phyloP scores from a whole-genome alignment of 73 alveolate species.

The Uronychia setigera region DNA sequence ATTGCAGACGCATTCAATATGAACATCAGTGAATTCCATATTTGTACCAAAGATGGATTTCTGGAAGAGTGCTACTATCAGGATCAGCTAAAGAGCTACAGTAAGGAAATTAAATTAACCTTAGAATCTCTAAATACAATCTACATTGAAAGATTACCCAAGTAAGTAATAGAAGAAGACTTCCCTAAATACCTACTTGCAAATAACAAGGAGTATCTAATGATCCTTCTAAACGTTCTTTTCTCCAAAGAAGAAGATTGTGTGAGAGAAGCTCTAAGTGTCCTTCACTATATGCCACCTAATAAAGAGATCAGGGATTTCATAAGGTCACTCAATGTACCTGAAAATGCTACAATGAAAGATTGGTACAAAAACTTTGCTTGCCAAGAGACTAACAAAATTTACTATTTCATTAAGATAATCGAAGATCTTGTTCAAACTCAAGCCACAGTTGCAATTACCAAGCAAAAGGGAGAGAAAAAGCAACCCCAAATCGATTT shows the following conservation, averaged over 20 bases:
- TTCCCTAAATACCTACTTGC: constrained; percentile 53
- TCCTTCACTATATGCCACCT: constrained; percentile 36
- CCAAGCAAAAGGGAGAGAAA: constrained; percentile 1
- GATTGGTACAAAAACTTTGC: neutral
- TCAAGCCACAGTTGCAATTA: constrained; percentile 1
- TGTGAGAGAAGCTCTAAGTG: constrained; percentile 13
- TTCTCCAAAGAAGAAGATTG: constrained; percentile 15
- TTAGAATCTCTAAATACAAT: constrained; percentile 4
- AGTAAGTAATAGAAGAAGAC: constrained; percentile 46
- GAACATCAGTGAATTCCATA: constrained; percentile 47
- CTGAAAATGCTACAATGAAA: neutral
- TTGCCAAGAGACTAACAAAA: neutral
- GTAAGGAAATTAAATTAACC: neutral
- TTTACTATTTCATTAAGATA: constrained; percentile 21
- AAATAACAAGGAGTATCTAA: constrained; percentile 15
- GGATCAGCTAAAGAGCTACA: constrained; percentile 37
- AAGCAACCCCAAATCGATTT: constrained; percentile 19
- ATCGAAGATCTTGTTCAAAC: constrained; percentile 32
- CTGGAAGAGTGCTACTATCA: constrained; percentile 27
- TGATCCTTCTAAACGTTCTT: constrained; percentile 13
- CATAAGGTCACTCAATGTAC: neutral
- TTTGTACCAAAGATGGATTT: constrained; percentile 36
- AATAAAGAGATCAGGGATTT: constrained; percentile 7
- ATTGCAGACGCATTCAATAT: constrained; percentile 47
- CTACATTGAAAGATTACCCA: constrained; percentile 18